Base-by-base conservation (phyloP, 2,329 filamentous ascomycete species). In the Arthrobotrys conoides region DNA sequence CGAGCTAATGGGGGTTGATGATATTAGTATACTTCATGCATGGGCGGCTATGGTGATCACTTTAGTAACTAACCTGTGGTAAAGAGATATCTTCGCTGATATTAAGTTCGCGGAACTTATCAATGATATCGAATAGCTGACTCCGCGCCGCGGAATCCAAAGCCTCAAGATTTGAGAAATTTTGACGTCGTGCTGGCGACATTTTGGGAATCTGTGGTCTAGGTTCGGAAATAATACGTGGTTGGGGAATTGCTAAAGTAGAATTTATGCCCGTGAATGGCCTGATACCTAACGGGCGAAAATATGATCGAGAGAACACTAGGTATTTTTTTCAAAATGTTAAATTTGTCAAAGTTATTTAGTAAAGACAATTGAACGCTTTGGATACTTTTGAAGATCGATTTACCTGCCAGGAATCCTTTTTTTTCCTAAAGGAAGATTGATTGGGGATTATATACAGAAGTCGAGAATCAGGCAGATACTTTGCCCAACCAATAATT, bases 11-110 rank as follows among this genome's bases (percentile, higher is more conserved):
- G 14, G 9, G 1, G 5, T 0, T 5, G 22, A 2, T 59, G 10
- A 22, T n/a, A 6, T 48, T 30, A 53, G 48, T 18, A 51, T 46
- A 41, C 12, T 5, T 46, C 9, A 5, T 44, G 3, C n/a, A 44
- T 46, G 5, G 22, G 6, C 18, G 3, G 3, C 24, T 36, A 27
- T 0, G 2, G 8, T 18, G 5, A 14, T 14, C 14, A 9, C 4
- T 55, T 2, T 41, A 16, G 14, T 3, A 8, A 57, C 30, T 3
- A 68, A 82, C 81, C 57, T 82, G 82, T 24, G 82, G 82, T 12
- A 82, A 71, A 0, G 82, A 81, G 22, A 82, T 81, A 76, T 82
- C 81, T 36, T 82, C 81, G 38, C 73, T 80, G 18, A 82, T 80
- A 22, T 81, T 80, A 9, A 81, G 76, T 20, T 81, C 82, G 6